Base-by-base conservation (phyloP, 495 filamentous ascomycete genomes). In the Rhypophila decipiens region DNA sequence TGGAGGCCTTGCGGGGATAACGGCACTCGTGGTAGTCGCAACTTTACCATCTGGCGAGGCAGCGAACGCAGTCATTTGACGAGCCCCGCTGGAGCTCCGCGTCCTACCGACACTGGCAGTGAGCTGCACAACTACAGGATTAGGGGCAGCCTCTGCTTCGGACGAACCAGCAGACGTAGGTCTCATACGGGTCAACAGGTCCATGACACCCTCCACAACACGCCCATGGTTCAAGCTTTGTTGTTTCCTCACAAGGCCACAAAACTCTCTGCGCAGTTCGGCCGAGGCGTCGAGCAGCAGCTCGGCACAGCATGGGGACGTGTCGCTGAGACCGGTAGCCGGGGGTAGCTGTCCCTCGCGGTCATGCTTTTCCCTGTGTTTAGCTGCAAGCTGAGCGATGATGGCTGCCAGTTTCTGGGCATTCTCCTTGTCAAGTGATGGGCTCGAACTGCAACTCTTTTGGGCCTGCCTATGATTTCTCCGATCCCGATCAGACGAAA, bases 401-500 rank as follows among this genome's bases (percentile, higher is more conserved):
- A 78, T 61, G 45, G 68, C 72, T 8, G 62, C 66, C 9, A 71
- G 46, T 31, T 60, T 72, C 49, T 68, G 55, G 13, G 49, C 57
- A 39, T 72, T 67, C 24, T 65, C 58, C 8, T 61, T 59, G 13
- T 60, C 65, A 17, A 68, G 58, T 18, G 59, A 51, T 31, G 52
- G 60, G 47, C 52, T 64, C 9, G 57, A 58, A 52, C 44, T 49
- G 12, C 52, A 56, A 47, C 50, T 56, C 18, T 55, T 54, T 12
- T 42, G 56, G 5, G 62, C 60, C 53, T 67, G 57, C 41, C 51
- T 47, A 50, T 73, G 70, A 40, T 68, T 71, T 41, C 68, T 61
- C 17, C 61, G 57, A 49, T 66, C 59, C 19, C 69, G 66, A 29
- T 74, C 70, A 0, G 72, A 69, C 12, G 58, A 54, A 35, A 88